Evolutionary conservation across 2,329 filamentous ascomycete species (phyloP).

Genomic region (Pseudovirgaria hyperparasitica): DNA sequence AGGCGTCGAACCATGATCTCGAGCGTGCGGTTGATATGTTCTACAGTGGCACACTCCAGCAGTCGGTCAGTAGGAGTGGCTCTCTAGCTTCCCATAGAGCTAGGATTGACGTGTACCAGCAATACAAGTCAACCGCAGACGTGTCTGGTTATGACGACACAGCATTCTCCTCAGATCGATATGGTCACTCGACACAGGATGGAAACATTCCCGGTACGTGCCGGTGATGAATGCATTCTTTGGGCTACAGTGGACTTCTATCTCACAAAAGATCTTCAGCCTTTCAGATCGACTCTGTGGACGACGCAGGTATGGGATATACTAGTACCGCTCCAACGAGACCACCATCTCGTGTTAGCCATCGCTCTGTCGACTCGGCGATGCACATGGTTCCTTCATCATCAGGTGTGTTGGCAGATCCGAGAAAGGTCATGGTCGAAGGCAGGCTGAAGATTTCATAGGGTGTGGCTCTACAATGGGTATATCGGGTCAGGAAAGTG

Average conservation of each 20-base stretch:
- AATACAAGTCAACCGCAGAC: constrained; percentile 9
- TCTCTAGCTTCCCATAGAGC: neutral
- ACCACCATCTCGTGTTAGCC: constrained; percentile 21
- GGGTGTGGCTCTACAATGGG: neutral
- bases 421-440: neutral
- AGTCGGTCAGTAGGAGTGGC: neutral
- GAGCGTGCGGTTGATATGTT: constrained; percentile 3
- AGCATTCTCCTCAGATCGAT: constrained; percentile 17
- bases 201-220: constrained; percentile 15
- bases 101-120: neutral
- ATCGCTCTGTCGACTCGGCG: constrained; percentile 16
- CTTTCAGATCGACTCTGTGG: constrained; percentile 22
- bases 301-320: constrained; percentile 17
- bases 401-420: constrained; percentile 16
- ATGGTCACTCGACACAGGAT: constrained; percentile 13
- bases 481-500: constrained; percentile 37
- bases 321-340: constrained; percentile 22
- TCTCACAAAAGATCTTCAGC: constrained; percentile 12
- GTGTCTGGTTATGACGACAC: constrained; percentile 21
- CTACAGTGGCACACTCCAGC: constrained; percentile 2
- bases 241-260: constrained; percentile 5
- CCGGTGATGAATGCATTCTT: constrained; percentile 2
- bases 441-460: too few species aligned
- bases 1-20: constrained; percentile 1
- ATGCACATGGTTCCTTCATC: constrained; percentile 15